phyloP scores from a whole-genome alignment of 345 rosid species.

The Salix exigua region DNA sequence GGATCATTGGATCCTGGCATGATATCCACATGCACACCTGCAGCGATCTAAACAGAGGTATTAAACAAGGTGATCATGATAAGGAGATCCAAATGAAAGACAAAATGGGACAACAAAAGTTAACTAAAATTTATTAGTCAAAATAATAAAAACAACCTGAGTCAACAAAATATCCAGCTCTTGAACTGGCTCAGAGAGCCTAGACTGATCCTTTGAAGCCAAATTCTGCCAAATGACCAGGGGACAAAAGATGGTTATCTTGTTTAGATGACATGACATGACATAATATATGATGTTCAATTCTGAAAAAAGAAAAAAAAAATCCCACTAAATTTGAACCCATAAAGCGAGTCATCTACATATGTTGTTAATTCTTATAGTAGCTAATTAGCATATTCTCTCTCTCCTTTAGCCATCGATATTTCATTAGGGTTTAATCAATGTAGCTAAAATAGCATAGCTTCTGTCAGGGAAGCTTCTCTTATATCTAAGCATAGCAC shows the following conservation, averaged over 20 bases:
- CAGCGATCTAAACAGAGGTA: constrained; percentile 60
- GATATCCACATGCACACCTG: constrained; percentile 84
- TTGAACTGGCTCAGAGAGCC: constrained; percentile 68
- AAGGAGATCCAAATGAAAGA: neutral
- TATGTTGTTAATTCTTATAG: neutral
- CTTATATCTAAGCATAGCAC: neutral
- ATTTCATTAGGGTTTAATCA: neutral
- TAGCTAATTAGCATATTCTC: neutral
- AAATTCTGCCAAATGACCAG: constrained; percentile 50
- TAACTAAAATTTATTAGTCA: constrained; percentile 6
- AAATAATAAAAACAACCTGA: constrained; percentile 49
- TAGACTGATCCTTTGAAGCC: constrained; percentile 75
- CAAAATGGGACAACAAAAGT: neutral
- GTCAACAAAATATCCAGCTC: constrained; percentile 82
- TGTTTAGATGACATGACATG: neutral
- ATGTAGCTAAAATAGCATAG: neutral
- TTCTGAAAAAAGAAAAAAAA: neutral
- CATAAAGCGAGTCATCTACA: neutral
- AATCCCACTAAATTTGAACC: neutral
- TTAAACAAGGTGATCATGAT: constrained; percentile 10
- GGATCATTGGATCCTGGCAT: constrained; percentile 95
- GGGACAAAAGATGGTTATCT: constrained; percentile 7
- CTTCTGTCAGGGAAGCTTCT: neutral
- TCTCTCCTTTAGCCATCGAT: neutral
- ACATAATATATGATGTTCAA: neutral